A percentile compares a stretch with the other conserved stretches of the same genome.
phyloP scores from a whole-genome alignment of 2,329 filamentous ascomycete genomes.

The Xylaria sp. region DNA sequence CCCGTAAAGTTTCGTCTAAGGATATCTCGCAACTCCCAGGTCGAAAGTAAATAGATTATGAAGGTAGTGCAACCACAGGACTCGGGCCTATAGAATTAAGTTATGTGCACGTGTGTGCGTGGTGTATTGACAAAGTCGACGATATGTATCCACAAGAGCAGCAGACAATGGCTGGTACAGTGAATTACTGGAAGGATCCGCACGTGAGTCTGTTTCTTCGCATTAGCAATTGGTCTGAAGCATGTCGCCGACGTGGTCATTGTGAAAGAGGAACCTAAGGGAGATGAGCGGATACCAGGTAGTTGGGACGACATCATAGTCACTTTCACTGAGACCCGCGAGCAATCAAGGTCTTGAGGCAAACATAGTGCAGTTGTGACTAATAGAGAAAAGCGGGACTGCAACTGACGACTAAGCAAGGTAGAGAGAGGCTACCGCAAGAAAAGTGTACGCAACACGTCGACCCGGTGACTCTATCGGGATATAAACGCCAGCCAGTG shows the following conservation, averaged over 20 bases:
- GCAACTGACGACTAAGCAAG: slow-evolving; percentile 12
- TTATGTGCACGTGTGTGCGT: not conserved
- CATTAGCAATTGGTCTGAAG: slow-evolving; percentile 17
- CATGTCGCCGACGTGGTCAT: not conserved
- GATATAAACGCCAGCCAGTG: no score
- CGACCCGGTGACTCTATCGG: not conserved
- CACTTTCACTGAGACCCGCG: not conserved
- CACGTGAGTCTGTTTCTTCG: slow-evolving; percentile 1
- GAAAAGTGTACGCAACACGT: slow-evolving; percentile 14
- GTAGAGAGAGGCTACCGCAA: slow-evolving; percentile 13
- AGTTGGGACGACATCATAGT: not conserved
- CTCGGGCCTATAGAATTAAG: not conserved
- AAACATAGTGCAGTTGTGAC: slow-evolving; percentile 14
- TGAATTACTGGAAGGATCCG: slow-evolving; percentile 3
- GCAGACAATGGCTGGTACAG: slow-evolving; percentile 9
- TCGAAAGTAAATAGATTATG: slow-evolving; percentile 1
- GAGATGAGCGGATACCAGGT: not conserved
- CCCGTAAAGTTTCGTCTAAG: not conserved
- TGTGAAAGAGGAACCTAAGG: not conserved
- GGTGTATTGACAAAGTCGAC: slow-evolving; percentile 5
- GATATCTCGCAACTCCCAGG: not conserved
- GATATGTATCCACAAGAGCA: not conserved
- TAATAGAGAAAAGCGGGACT: slow-evolving; percentile 33
- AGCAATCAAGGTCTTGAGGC: not conserved
- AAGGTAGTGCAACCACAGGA: not conserved